Percentiles rank a stretch among this genome's conserved stretches.
phyloP scores from a whole-genome alignment of 768 basidiomycete species.

The Botryobasidium botryosum region DNA sequence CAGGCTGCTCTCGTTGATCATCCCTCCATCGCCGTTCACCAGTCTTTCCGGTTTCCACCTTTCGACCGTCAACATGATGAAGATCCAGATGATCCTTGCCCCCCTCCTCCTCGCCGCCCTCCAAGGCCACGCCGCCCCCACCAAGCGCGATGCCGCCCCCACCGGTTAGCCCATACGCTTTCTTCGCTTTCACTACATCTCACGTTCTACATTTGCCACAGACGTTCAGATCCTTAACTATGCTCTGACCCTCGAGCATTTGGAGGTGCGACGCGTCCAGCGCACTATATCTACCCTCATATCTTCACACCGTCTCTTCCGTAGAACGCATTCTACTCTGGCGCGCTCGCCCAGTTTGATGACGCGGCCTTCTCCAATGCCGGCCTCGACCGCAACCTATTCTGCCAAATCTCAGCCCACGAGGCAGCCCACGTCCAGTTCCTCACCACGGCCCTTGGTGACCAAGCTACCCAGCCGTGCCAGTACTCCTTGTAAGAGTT shows the following conservation, averaged over 20 bases:
- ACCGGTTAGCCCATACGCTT: background rate
- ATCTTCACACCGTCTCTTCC: too few species aligned
- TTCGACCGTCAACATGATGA: too few species aligned
- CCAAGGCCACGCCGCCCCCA: too few species aligned
- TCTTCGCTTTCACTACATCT: background rate
- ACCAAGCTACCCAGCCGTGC: conserved; percentile 34
- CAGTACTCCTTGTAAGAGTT: conserved; percentile 35
- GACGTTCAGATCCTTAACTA: conserved; percentile 25
- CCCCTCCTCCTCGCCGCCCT: too few species aligned
- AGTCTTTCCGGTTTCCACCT: too few species aligned
- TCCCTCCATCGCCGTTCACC: too few species aligned
- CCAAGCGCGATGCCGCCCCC: too few species aligned
- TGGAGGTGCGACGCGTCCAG: conserved; percentile 14
- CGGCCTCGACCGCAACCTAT: conserved; percentile 30
- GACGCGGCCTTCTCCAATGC: conserved; percentile 28
- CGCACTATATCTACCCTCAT: too few species aligned
- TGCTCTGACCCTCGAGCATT: conserved; percentile 8
- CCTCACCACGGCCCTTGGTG: conserved; percentile 30
- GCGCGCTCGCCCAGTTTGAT: conserved; percentile 25
- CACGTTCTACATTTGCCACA: background rate
- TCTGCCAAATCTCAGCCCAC: conserved; percentile 36
- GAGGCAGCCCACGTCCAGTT: conserved; percentile 38
- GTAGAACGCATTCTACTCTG: conserved; percentile 13
- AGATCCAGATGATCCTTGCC: too few species aligned
- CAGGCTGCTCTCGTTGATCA: too few species aligned